phyloP scores from a whole-genome alignment of 345 rosid genomes.

The Eucalyptus curtisii region DNA sequence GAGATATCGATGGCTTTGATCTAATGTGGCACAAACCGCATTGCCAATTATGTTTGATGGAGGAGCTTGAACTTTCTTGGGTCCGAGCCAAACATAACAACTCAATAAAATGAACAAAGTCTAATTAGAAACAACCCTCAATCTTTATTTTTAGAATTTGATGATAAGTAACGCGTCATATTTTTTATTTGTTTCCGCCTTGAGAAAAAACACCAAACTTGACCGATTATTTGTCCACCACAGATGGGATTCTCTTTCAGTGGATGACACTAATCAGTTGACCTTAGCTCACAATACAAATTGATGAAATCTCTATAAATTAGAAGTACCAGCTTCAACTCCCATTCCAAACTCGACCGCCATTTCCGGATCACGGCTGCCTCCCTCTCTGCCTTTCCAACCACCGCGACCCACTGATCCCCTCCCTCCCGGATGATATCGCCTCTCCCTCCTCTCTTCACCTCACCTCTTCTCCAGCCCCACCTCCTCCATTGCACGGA shows the following conservation, averaged over 20 bases:
- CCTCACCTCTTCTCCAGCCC: too few relatives aligned
- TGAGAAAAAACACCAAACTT: background rate
- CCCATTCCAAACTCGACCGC: accelerated
- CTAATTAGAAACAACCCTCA: background rate
- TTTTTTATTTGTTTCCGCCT: background rate
- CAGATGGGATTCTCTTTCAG: background rate
- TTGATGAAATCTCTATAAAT: too few relatives aligned
- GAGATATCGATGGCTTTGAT: background rate
- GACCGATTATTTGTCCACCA: background rate
- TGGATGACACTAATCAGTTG: background rate
- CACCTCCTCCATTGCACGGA: accelerated
- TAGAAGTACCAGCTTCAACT: too few relatives aligned
- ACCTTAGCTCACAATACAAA: background rate
- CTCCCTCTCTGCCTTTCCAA: accelerated
- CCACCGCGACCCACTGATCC: too few relatives aligned
- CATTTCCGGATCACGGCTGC: accelerated
- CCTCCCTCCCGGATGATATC: accelerated
- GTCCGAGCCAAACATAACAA: background rate
- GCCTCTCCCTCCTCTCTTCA: too few relatives aligned
- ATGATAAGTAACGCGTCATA: accelerated
- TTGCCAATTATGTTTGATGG: slow-evolving; percentile 27
- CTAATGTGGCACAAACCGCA: background rate
- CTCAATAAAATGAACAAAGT: background rate
- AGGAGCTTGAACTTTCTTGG: slow-evolving; percentile 33
- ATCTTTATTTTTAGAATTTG: background rate